phyloP scores from a whole-genome alignment of 106 monocot genomes.

The Dactylorhiza incarnata region DNA sequence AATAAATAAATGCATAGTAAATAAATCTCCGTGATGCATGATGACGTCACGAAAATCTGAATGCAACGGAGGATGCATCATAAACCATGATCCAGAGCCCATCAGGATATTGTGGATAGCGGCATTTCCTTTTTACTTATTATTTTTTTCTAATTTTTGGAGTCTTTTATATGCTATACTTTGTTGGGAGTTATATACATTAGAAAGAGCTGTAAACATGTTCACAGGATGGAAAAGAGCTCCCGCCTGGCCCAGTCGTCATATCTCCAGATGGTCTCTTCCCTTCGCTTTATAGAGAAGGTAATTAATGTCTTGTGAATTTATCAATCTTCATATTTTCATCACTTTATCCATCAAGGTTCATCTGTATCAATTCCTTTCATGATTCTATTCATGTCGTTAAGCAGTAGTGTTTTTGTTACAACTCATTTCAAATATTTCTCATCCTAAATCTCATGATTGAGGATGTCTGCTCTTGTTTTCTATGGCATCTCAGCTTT shows the following conservation, averaged over 20 bases:
- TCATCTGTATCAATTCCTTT: not conserved
- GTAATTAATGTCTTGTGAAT: constrained; percentile 15
- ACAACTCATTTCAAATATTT: not conserved
- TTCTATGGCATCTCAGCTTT: not conserved
- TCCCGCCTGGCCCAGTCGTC: constrained; percentile 89
- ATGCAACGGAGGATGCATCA: no score
- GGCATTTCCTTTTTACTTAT: not conserved
- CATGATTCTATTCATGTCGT: not conserved
- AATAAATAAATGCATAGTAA: no score
- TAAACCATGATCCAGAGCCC: not conserved
- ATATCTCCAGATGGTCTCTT: constrained; percentile 93
- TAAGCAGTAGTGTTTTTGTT: not conserved
- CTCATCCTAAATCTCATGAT: not conserved
- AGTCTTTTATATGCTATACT: not conserved
- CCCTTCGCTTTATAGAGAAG: constrained; percentile 95
- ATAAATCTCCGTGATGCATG: no score
- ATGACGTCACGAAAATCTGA: no score
- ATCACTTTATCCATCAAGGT: not conserved
- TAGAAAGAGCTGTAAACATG: not conserved
- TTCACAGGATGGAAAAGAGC: constrained; percentile 68
- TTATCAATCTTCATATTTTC: not conserved
- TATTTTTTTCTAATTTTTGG: not conserved
- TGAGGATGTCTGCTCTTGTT: not conserved
- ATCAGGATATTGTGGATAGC: not conserved
- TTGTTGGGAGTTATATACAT: not conserved